Conservation (phyloP, 2,329 filamentous ascomycete genomes). For the Ophiostoma sp. region DNA sequence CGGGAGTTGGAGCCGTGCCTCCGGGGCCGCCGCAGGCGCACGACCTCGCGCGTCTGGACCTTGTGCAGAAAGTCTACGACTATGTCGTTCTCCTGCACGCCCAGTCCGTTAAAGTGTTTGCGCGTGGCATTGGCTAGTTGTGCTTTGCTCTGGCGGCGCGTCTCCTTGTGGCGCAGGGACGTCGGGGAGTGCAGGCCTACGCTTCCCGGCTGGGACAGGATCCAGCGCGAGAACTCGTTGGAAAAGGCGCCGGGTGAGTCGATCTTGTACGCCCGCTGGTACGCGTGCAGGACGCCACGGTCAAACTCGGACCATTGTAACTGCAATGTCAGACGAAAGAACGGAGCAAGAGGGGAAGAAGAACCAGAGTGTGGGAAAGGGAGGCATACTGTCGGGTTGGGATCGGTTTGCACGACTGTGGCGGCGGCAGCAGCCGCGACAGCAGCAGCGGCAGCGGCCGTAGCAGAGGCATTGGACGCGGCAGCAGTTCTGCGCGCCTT, state of each 20-base stretch:
- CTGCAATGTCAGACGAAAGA: conserved; percentile 33
- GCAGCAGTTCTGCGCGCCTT: conserved; percentile 51
- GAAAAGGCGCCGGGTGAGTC: conserved; percentile 65
- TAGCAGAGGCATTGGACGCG: conserved; percentile 38
- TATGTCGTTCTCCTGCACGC: conserved; percentile 74
- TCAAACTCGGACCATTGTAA: conserved; percentile 65
- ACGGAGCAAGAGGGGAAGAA: neutral
- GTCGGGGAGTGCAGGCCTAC: conserved; percentile 70
- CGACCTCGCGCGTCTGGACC: conserved; percentile 51
- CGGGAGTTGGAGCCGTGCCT: conserved; percentile 26
- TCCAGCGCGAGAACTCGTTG: conserved; percentile 55
- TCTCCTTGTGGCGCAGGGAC: conserved; percentile 61
- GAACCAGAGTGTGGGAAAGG: neutral
- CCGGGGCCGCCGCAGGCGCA: conserved; percentile 25
- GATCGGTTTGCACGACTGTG: conserved; percentile 1
- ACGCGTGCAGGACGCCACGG: conserved; percentile 62
- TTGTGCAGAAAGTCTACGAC: conserved; percentile 75
- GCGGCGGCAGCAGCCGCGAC: conserved; percentile 24
- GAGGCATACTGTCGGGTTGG: conserved; percentile 18
- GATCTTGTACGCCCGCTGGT: conserved; percentile 68
- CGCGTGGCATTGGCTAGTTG: conserved; percentile 66
- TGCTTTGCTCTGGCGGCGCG: conserved; percentile 64
- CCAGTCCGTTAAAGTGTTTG: conserved; percentile 77
- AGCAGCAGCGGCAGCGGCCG: conserved; percentile 27
- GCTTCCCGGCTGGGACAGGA: conserved; percentile 55